Conservation (phyloP, 257 asterid species). For the Solanum pinnatisectum region DNA sequence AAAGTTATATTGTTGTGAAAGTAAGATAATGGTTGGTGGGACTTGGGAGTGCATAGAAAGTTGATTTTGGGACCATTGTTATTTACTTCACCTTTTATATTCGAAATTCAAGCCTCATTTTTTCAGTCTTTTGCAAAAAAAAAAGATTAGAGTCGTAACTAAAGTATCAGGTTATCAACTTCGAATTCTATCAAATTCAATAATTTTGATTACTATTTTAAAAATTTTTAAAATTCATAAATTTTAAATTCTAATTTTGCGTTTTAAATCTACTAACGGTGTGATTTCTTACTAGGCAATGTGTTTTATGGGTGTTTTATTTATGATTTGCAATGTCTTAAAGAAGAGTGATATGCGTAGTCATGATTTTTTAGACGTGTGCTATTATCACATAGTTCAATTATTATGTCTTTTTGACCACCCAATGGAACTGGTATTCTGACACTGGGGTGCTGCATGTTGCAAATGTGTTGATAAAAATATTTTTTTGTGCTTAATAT, state of each 20-base stretch:
- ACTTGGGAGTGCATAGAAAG: not conserved
- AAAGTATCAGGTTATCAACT: no score
- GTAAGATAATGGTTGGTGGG: not conserved
- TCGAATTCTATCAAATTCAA: accelerated
- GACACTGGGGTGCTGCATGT: not conserved
- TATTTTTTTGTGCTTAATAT: not conserved
- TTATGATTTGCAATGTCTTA: not conserved
- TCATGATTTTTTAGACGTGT: not conserved
- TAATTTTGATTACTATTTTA: no score
- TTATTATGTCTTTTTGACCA: not conserved
- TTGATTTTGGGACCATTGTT: not conserved
- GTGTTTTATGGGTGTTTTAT: not conserved
- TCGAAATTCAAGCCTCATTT: not conserved
- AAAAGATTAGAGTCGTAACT: no score
- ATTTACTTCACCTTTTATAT: not conserved
- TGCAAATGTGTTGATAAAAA: not conserved
- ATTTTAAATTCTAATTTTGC: not conserved
- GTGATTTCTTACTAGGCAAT: not conserved
- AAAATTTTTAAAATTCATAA: no score
- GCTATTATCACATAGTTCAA: not conserved
- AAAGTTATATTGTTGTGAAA: not conserved
- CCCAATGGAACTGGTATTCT: not conserved
- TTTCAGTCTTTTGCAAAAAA: no score
- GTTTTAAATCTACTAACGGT: not conserved
- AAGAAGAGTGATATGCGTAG: not conserved